These are phyloP conservation scores for Inga laurina DNA, from an alignment of 306 rosid genomes.

Conservation along the genomic window DNA sequence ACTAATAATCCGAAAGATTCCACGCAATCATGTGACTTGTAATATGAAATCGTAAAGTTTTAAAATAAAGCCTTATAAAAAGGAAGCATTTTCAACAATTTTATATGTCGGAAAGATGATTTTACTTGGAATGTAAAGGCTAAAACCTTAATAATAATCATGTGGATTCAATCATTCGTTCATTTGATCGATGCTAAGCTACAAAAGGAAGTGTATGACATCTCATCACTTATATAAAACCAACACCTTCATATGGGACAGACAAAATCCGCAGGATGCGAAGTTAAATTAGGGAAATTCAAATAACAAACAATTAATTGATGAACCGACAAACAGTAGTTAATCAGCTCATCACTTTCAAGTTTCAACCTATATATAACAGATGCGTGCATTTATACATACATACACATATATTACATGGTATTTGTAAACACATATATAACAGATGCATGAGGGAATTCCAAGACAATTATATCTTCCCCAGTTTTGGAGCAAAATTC, in stretches of 20 bases:
- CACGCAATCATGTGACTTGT: slow-evolving; percentile 38
- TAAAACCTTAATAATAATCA: slow-evolving; percentile 32
- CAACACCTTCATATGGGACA: slow-evolving; percentile 36
- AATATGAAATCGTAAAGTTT: slow-evolving; percentile 12
- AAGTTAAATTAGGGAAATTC: slow-evolving; percentile 39
- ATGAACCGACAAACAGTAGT: slow-evolving; percentile 27
- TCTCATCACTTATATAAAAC: slow-evolving; percentile 42
- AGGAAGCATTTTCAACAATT: slow-evolving; percentile 31
- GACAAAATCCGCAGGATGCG: slow-evolving; percentile 51
- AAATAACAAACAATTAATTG: slow-evolving; percentile 22
- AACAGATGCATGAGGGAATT: neutral
- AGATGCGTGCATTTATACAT: neutral
- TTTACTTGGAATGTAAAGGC: slow-evolving; percentile 33
- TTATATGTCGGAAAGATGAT: slow-evolving; percentile 21
- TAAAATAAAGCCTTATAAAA: slow-evolving; percentile 31
- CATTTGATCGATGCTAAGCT: slow-evolving; percentile 16
- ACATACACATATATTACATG: neutral
- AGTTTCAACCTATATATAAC: neutral
- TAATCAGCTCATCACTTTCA: neutral
- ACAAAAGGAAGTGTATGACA: slow-evolving; percentile 32
- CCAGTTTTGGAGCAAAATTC: neutral
- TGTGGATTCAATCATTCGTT: slow-evolving; percentile 40
- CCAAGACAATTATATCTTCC: neutral
- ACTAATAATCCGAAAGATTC: slow-evolving; percentile 43
- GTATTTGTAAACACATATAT: neutral